phyloP scores from a whole-genome alignment of 306 rosid genomes.

The Arachis hypogaea region DNA sequence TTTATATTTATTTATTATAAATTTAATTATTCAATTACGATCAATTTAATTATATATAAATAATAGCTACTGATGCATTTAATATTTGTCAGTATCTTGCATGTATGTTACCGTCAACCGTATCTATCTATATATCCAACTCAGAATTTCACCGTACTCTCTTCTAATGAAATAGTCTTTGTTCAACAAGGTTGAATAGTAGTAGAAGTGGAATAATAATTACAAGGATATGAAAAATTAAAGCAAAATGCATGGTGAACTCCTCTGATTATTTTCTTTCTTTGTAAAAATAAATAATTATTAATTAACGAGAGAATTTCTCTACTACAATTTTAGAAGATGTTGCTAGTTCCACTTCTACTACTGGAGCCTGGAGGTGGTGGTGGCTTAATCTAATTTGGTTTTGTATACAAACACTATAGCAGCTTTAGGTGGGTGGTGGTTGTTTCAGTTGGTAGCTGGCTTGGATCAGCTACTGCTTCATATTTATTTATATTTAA shows the following conservation, averaged over 20 bases:
- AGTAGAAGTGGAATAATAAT: not conserved
- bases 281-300: not conserved
- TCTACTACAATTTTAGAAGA: slow-evolving; percentile 28
- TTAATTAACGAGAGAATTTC: not conserved
- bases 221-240: not conserved
- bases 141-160: too few relatives aligned
- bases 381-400: slow-evolving; percentile 30
- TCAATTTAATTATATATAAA: too few relatives aligned
- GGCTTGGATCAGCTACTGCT: slow-evolving; percentile 45
- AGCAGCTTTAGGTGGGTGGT: slow-evolving; percentile 51
- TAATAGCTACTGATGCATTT: too few relatives aligned
- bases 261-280: not conserved
- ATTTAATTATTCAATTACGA: too few relatives aligned
- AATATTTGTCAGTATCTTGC: too few relatives aligned
- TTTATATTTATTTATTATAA: too few relatives aligned
- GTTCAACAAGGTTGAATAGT: slow-evolving; percentile 34
- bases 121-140: too few relatives aligned
- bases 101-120: slow-evolving; percentile 24
- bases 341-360: slow-evolving; percentile 25
- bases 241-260: not conserved
- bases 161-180: slow-evolving; percentile 1
- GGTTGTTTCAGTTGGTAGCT: slow-evolving; percentile 52
- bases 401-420: slow-evolving; percentile 33
- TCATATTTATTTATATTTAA: not conserved
- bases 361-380: not conserved